Evolutionary conservation across 345 rosid species (phyloP), one percentile per base, ranked within the genome.

Genomic region (Eucalyptus regnans): DNA sequence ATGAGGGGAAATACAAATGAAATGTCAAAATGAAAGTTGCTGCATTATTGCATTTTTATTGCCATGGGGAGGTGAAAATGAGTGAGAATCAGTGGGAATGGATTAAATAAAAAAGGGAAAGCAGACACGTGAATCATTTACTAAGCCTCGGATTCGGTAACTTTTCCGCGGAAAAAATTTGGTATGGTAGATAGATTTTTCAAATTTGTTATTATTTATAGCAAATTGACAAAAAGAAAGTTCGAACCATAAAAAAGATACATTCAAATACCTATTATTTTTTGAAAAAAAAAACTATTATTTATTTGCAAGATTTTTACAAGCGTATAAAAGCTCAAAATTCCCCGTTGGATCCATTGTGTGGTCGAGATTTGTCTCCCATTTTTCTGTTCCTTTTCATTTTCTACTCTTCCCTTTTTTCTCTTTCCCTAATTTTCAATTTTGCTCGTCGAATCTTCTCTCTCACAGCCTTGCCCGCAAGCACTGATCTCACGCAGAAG

Each of bases 81-180:
- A 60, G 31, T 27, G 66, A 60, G 31, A 60, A 60, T 60, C 16
- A 5, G 0, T 1, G 66, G 2, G 6, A 60, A 25, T 60, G 29
- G 66, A 27, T 60, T 27, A 60, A 60, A 11, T 11, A 60, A 3
- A 60, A 5, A 60, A 23, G 62, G 60, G 5, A 5, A 56, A 2
- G 60, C 22, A 54, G 2, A 25, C 12, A 23, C 3, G 7, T 60
- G 66, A 27, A 60, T 25, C 66, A 2, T 60, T 60, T 23, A 58
- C 27, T 11, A 56, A 56, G 12, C 12, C 1, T 56, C 27, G 0
- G 27, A 56, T 56, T 22, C 1, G 58, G 2, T 52, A 7, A 18
- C 58, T 52, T 52, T 52, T 52, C 56, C 3, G 3, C 3, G 1
- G 56, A 52, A 52, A 52, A 52, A 52, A 52, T 18, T 52, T 3